Evolutionary conservation across 805 yeast species (phyloP), one percentile per base, ranked within the genome.

Genomic region (Nakazawaea ernobii): DNA sequence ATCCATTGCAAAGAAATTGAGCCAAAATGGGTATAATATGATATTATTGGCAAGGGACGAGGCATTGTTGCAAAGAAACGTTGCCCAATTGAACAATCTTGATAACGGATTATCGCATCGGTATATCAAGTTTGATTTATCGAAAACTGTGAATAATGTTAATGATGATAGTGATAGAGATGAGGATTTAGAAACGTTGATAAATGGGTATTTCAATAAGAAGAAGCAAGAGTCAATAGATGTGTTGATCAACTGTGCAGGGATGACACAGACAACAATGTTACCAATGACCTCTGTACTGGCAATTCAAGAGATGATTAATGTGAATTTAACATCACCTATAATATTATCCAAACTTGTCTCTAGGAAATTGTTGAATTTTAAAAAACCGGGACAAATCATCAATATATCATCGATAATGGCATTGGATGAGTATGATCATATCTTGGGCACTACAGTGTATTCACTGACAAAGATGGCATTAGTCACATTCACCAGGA

Each of bases 381-480:
- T 59, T 41, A 57, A 49, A 45, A 58, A 59, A 44, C 39, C 59
- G 49, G 59, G 69, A 15, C 56, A 66, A 24, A 77, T 88, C 11
- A 57, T 87, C 30, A 86, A 84, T 57, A 63, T 88, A 1, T 77
- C 92, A 2, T 86, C 95, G 0, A 71, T 84, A 7, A 64, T 88
- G 20, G 79, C 84, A 0, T 39, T 66, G 3, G 65, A 71, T 0
- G 75, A 71, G 1, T 49, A 54, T 8, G 43, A 54, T 4, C 51
- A 55, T 1, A 52, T 68, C 0, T 72, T 75, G 3, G 95, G 95
- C 1, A 73, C 89, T 0, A 52, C 79, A 0, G 82, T 82, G 0
- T 88, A 88, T 55, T 67, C 84, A 0, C 86, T 90, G 0, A 68
- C 84, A 45, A 88, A 88, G 58, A 81, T 84, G 0, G 96, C 89